Percentiles rank a stretch among this genome's conserved stretches.
phyloP scores from a whole-genome alignment of 1,284 basidiomycete species.

The Irpex rosettiformis region DNA sequence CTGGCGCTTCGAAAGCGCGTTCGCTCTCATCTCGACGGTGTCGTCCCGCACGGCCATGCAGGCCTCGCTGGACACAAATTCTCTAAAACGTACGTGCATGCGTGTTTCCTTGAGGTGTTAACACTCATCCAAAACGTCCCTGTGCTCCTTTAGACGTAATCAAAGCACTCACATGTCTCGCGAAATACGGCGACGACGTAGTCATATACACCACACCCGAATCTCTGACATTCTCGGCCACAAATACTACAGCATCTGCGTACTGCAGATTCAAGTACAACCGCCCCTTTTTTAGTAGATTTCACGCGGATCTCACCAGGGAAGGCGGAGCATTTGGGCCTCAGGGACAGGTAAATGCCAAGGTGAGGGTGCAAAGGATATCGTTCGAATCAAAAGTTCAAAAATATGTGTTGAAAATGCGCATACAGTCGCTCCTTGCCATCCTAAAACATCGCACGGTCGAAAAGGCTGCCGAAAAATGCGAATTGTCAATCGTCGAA shows the following conservation, averaged over 20 bases:
- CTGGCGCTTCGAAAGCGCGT: too few species aligned
- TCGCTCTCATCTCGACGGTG: background rate
- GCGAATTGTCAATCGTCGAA: constrained; percentile 68
- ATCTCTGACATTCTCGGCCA: constrained; percentile 60
- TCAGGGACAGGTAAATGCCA: constrained; percentile 60
- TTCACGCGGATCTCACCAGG: background rate
- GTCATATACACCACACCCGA: constrained; percentile 61
- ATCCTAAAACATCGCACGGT: constrained; percentile 69
- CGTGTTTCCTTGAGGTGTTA: background rate
- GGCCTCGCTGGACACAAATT: constrained; percentile 40
- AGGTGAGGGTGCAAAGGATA: constrained; percentile 40
- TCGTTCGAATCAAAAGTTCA: constrained; percentile 12
- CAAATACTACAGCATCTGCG: constrained; percentile 75
- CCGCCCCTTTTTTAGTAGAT: constrained; percentile 55
- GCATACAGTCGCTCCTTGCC: constrained; percentile 58
- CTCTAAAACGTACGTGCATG: constrained; percentile 42
- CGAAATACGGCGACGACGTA: constrained; percentile 77
- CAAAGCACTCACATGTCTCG: constrained; percentile 67
- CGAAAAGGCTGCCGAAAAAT: constrained; percentile 72
- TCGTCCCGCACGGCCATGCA: constrained; percentile 37
- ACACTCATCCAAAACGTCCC: constrained; percentile 15
- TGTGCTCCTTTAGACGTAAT: constrained; percentile 52
- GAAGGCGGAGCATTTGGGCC: constrained; percentile 20
- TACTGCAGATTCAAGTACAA: constrained; percentile 76
- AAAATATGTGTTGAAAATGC: background rate